Base-by-base conservation (phyloP, 805 yeast species). In the Candida chilensis region DNA sequence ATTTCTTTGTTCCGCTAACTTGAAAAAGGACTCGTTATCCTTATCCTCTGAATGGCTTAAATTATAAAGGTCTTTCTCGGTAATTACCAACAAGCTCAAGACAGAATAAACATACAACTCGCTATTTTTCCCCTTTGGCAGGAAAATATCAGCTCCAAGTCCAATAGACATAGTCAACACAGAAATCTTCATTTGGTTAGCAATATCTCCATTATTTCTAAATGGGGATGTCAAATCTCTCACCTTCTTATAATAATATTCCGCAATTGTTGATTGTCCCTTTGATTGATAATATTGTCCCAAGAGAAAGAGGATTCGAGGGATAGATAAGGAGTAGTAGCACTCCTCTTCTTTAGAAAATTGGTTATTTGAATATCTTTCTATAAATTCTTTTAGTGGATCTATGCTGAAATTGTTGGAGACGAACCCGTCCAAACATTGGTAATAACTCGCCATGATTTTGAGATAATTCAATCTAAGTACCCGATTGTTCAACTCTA, bases 311-410 rank as follows among this genome's bases (percentile, higher is more conserved):
- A 52, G 53, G 4, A 65, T 41, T 21, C 48, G 44, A 2, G 71
- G 62, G 4, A 62, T 34, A 14, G 67, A 33, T 16, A 47, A 44
- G 28, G 53, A 56, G 34, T 55, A 61, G 16, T 54, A 41, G n/a
- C 47, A 35, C 30, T 58, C 37, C 30, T 68, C 72, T 35, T 58
- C 65, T 2, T 51, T 49, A 3, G 63, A 50, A 30, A 61, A 59
- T 15, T 37, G 36, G 3, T 60, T 59, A 1, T 43, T 27, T 31
- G 64, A 60, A 36, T 60, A 65, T 13, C 44, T 46, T 15, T 35
- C 32, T 31, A 68, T 50, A 36, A 66, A 67, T 9, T 47, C 41
- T 24, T 47, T 44, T 20, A 62, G 33, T 20, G 39, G 37, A 15
- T 41, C 35, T 15, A 54, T 38, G 15, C 44, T 40, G 27, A 37